Base-by-base conservation (phyloP, 208 protist genomes). In the Herpetomonas tarakana region DNA sequence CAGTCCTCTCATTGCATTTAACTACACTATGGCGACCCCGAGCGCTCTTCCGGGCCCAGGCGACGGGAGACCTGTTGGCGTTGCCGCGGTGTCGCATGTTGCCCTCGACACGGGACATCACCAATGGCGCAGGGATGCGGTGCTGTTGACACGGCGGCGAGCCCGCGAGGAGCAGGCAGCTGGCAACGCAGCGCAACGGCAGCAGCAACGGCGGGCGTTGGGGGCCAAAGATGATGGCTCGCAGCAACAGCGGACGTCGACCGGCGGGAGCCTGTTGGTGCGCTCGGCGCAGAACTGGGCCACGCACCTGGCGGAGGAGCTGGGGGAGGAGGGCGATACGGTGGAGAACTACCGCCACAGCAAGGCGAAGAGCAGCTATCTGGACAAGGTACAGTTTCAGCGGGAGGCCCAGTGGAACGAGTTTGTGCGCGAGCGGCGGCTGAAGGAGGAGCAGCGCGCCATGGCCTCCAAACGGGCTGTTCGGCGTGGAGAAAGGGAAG, bases 271-370 rank as follows among this genome's bases (percentile, higher is more conserved):
- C 6, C 63, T 94, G 3, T 80, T 94, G 52, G 58, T 73, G 21
- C 77, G 86, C 57, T 91, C 88, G 2, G 55, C 85, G 58, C 52
- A 74, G 47, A 49, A 31, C 24, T 94, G 88, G 88, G 75, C 91
- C 53, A 25, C 54, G 12, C 75, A 94, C 59, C 54, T 94, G 19
- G 38, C 71, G 0, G 44, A 26, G 0, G 52, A 78, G 57, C 71
- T 94, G 30, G 54, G 61, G 12, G 25, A n/a, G 11, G 88, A 94
- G 31, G 88, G 88, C 2, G 82, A 90, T 35, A 87, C 88, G 4
- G 30, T 92, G 0, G 74, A 91, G 39, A 83, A 52, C 54, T 94
- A 90, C 62, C 69, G 88, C 9, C 76, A 83, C 25, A 44, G 68
- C 7, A 52, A 68, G 22, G 55, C 71, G 0, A 79, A 88, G 61